A percentile compares a stretch with the other conserved stretches of the same genome.
These are phyloP conservation scores for Cercophora newfieldiana DNA, from an alignment of 495 filamentous ascomycete species.

Conservation along the genomic window DNA sequence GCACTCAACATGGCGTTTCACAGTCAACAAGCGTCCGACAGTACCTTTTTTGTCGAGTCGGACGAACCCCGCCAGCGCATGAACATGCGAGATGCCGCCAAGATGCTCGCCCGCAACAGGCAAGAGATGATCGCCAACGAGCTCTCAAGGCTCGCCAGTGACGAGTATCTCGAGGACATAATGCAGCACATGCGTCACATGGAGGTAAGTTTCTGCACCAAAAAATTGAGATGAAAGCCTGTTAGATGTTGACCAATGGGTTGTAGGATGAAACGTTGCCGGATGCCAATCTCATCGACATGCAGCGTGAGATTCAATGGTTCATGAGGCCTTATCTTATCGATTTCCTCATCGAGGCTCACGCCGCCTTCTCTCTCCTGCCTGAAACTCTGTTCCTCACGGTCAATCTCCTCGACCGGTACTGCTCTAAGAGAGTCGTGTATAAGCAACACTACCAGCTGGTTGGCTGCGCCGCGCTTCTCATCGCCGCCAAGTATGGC, in stretches of 20 bases:
- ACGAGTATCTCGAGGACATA: conserved; percentile 91
- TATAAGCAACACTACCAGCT: conserved; percentile 99
- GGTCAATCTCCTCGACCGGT: conserved; percentile 93
- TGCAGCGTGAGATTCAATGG: conserved; percentile 99
- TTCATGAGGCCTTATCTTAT: conserved; percentile 98
- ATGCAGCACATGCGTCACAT: conserved; percentile 91
- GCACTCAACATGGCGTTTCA: conserved; percentile 71
- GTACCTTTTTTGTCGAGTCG: conserved; percentile 84
- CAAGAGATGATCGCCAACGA: conserved; percentile 86
- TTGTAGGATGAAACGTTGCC: conserved; percentile 82
- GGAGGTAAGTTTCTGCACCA: conserved; percentile 64
- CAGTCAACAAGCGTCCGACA: conserved; percentile 45
- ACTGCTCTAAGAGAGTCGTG: conserved; percentile 97
- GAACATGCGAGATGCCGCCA: conserved; percentile 70
- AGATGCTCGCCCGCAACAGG: conserved; percentile 69
- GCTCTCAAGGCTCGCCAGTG: conserved; percentile 74
- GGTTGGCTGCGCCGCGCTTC: conserved; percentile 91
- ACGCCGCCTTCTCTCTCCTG: conserved; percentile 88
- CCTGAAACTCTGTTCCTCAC: conserved; percentile 94
- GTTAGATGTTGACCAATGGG: conserved; percentile 16
- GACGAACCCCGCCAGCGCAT: conserved; percentile 57
- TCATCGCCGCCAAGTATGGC: conserved; percentile 98
- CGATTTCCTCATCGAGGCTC: conserved; percentile 97
- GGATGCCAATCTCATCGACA: conserved; percentile 96
- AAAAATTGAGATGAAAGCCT: neutral